A percentile compares a stretch with the other conserved stretches of the same genome.
phyloP scores from a whole-genome alignment of 1,139 yeast species.

The Lodderomyces pseudojiufengensis region DNA sequence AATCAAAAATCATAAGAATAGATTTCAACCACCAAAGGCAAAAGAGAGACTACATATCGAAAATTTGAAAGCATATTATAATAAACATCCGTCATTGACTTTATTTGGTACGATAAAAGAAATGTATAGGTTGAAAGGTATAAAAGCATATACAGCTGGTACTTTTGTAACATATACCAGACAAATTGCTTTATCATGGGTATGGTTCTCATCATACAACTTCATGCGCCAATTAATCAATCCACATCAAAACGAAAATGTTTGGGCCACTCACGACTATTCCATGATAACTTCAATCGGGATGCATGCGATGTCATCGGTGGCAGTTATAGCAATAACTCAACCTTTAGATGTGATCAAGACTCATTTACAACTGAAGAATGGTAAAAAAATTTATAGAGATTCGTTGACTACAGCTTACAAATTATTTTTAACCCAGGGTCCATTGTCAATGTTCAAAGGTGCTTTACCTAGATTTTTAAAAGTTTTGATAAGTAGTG shows the following conservation, averaged over 20 bases:
- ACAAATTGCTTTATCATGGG: slow-evolving; percentile 75
- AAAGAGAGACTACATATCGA: slow-evolving; percentile 25
- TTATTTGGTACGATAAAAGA: slow-evolving; percentile 54
- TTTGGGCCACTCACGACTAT: slow-evolving; percentile 49
- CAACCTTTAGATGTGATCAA: slow-evolving; percentile 92
- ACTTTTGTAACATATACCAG: slow-evolving; percentile 73
- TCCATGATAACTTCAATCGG: slow-evolving; percentile 44
- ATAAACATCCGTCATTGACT: slow-evolving; percentile 52
- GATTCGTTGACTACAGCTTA: slow-evolving; percentile 75
- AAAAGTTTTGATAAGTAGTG: slow-evolving; percentile 77
- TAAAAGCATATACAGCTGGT: slow-evolving; percentile 79
- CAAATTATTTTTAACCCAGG: slow-evolving; percentile 66
- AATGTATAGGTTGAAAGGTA: slow-evolving; percentile 72
- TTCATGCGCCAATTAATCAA: slow-evolving; percentile 66
- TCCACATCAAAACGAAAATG: slow-evolving; percentile 46
- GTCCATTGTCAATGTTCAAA: slow-evolving; percentile 61
- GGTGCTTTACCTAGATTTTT: slow-evolving; percentile 80
- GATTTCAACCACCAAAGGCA: slow-evolving; percentile 10
- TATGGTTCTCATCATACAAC: slow-evolving; percentile 81
- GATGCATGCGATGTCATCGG: slow-evolving; percentile 53
- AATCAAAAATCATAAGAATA: slow-evolving; percentile 17
- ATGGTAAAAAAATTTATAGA: slow-evolving; percentile 57
- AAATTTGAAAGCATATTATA: slow-evolving; percentile 35
- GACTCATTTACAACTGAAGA: slow-evolving; percentile 81
- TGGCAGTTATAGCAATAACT: slow-evolving; percentile 70